A percentile compares a stretch with the other conserved stretches of the same genome.
Conservation (phyloP, 2,329 filamentous ascomycete genomes). For the Myrmaecium sp. region DNA sequence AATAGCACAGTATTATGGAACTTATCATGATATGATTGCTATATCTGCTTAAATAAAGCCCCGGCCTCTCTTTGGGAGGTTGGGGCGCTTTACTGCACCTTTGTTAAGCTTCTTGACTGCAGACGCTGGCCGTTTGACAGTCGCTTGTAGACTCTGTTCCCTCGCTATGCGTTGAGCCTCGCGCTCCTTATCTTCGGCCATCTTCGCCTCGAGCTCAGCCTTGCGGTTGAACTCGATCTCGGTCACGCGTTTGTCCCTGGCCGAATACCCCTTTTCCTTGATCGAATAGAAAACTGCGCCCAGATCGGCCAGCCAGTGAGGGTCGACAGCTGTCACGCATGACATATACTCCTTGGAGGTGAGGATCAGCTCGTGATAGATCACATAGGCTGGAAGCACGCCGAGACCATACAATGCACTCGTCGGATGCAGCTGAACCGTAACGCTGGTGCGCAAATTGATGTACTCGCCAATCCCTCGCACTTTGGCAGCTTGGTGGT, state of each 20-base stretch:
- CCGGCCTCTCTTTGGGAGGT: constrained; percentile 13
- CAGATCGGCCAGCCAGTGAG: constrained; percentile 90
- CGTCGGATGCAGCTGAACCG: constrained; percentile 86
- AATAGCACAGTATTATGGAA: too few species aligned
- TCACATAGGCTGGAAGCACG: constrained; percentile 88
- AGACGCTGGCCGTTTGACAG: constrained; percentile 9
- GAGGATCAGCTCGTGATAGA: constrained; percentile 95
- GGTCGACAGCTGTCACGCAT: constrained; percentile 88
- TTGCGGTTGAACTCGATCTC: constrained; percentile 85
- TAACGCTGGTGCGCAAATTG: constrained; percentile 86
- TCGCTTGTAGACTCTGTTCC: constrained; percentile 12
- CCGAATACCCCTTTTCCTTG: constrained; percentile 93
- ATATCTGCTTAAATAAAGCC: too few species aligned
- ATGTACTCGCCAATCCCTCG: constrained; percentile 96
- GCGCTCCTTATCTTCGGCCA: constrained; percentile 66
- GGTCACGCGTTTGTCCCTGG: constrained; percentile 67
- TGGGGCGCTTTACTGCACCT: constrained; percentile 24
- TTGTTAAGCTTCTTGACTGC: constrained; percentile 18
- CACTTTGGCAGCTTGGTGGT: constrained; percentile 90
- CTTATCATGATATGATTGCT: too few species aligned
- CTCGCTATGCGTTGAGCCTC: constrained; percentile 37
- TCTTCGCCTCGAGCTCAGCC: constrained; percentile 85
- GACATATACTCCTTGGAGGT: constrained; percentile 98
- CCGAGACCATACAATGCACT: constrained; percentile 83
- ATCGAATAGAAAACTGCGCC: constrained; percentile 95